Evolutionary conservation across 2,329 filamentous ascomycete species (phyloP).

Genomic region (Fusarium sp.): DNA sequence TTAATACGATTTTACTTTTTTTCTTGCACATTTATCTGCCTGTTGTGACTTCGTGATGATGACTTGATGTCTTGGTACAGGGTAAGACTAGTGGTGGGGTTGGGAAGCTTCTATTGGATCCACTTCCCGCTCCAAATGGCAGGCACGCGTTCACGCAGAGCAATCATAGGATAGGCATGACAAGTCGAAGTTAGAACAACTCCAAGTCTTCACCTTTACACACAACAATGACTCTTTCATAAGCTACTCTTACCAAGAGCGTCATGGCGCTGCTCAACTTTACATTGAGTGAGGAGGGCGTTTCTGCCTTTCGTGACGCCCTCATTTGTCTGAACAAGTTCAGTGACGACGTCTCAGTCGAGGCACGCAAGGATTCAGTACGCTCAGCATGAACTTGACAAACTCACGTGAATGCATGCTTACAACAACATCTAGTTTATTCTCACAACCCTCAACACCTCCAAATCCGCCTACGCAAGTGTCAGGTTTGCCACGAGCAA

Average conservation of each 20-base stretch:
- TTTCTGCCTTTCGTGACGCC: constrained; percentile 78
- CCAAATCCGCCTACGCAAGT: constrained; percentile 84
- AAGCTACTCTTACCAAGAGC: background rate
- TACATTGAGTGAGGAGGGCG: constrained; percentile 80
- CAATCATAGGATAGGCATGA: constrained; percentile 6
- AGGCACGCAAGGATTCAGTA: constrained; percentile 78
- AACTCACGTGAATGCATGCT: background rate
- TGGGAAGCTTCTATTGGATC: constrained; percentile 11
- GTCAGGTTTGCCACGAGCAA: constrained; percentile 76
- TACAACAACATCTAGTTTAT: constrained; percentile 68
- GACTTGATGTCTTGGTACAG: constrained; percentile 7
- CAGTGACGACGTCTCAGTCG: constrained; percentile 83
- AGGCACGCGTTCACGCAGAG: constrained; percentile 30
- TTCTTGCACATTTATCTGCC: background rate
- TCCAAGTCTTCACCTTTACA: background rate
- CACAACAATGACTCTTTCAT: background rate
- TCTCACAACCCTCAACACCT: constrained; percentile 83
- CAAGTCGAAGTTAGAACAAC: constrained; percentile 12
- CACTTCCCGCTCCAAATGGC: constrained; percentile 2
- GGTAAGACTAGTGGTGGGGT: constrained; percentile 17
- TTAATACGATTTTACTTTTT: constrained; percentile 21
- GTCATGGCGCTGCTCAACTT: constrained; percentile 77
- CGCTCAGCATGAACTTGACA: constrained; percentile 6
- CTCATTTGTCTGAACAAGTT: constrained; percentile 84
- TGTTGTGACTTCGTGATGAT: background rate